phyloP scores from a whole-genome alignment of 1,284 basidiomycete species.

The Ustilago tritici region DNA sequence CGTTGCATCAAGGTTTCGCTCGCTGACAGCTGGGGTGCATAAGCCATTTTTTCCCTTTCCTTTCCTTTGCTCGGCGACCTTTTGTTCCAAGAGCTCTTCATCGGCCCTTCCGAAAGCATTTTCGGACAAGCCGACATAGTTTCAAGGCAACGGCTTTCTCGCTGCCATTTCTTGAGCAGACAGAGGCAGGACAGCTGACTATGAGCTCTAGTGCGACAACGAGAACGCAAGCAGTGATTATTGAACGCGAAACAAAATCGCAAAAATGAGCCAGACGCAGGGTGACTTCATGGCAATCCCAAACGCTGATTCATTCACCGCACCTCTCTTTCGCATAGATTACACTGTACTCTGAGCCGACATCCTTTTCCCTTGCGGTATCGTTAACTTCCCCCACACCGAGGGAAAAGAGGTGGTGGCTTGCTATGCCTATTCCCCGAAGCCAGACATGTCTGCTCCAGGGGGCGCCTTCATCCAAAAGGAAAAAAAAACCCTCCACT shows the following conservation, averaged over 20 bases:
- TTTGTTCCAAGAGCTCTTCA: not conserved
- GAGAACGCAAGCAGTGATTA: not conserved
- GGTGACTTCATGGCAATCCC: conserved; percentile 15
- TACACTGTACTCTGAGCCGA: not conserved
- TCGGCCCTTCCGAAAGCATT: no score
- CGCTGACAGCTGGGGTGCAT: conserved; percentile 23
- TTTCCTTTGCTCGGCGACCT: not conserved
- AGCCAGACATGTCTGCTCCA: no score
- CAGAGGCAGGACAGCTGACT: not conserved
- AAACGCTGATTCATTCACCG: not conserved
- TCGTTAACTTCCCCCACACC: no score
- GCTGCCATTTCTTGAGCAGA: not conserved
- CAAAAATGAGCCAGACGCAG: conserved; percentile 5
- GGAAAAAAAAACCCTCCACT: no score
- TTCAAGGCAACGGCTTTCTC: no score
- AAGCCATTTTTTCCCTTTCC: not conserved
- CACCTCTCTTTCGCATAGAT: conserved; percentile 7
- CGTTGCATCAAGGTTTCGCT: conserved; percentile 2
- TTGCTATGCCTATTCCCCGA: no score
- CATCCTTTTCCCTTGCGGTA: no score
- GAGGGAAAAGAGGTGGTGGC: no score
- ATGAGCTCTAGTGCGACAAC: not conserved
- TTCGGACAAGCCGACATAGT: no score
- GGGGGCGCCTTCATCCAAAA: no score
- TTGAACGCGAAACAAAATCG: conserved; percentile 1